Evolutionary conservation across 1,284 basidiomycete genomes (phyloP).

Genomic region (Inonotus hispidus): DNA sequence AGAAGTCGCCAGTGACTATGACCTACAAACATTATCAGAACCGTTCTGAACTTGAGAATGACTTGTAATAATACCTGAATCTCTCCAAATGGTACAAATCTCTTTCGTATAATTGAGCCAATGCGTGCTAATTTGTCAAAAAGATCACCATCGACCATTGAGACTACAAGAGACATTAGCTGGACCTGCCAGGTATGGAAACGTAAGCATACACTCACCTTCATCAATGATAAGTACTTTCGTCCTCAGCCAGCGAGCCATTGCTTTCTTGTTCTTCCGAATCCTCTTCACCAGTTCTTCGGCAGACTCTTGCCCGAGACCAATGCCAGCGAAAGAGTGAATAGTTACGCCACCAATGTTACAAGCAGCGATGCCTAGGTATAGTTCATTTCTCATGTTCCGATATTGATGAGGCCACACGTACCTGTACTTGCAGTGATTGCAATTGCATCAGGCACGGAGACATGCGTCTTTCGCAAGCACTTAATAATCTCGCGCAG

Average conservation of each 20-base stretch:
- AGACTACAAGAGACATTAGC: conserved; percentile 50
- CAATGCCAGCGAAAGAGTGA: conserved; percentile 91
- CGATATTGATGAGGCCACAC: neutral
- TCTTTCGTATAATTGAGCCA: conserved; percentile 60
- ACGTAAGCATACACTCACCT: conserved; percentile 41
- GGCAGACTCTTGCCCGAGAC: conserved; percentile 69
- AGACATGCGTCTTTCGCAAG: conserved; percentile 38
- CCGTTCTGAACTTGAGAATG: neutral
- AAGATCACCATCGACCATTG: conserved; percentile 93
- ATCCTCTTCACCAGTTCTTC: conserved; percentile 66
- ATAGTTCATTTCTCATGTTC: conserved; percentile 21
- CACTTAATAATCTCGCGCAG: conserved; percentile 81
- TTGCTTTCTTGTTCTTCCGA: conserved; percentile 64
- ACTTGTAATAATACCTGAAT: conserved; percentile 63
- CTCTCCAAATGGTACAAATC: conserved; percentile 80
- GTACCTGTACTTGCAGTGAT: conserved; percentile 49
- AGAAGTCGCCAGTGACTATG: conserved; percentile 93
- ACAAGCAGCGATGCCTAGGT: conserved; percentile 80
- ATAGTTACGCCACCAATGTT: conserved; percentile 93
- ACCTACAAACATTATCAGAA: conserved; percentile 40
- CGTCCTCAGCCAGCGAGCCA: conserved; percentile 65
- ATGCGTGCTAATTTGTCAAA: conserved; percentile 81
- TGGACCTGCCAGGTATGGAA: neutral
- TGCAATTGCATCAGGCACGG: conserved; percentile 43
- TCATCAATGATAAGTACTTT: conserved; percentile 93